Conservation (phyloP, 352 stramenopile species). For the Nothophytophthora sp. region DNA sequence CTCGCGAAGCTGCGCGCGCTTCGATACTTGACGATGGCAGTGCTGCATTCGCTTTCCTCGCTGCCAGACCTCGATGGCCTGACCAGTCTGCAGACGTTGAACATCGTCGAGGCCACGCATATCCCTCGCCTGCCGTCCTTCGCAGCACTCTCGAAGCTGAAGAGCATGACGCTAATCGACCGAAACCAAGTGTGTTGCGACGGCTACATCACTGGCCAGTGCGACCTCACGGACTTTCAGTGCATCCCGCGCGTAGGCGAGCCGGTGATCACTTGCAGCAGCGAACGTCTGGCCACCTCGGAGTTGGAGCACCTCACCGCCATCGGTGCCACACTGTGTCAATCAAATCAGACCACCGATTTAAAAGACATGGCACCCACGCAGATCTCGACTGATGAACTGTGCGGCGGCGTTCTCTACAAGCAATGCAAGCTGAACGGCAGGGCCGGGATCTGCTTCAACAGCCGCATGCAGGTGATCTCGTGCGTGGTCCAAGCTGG, state of each 20-base stretch:
- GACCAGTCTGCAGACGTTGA: constrained; percentile 11
- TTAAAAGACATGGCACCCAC: constrained; percentile 15
- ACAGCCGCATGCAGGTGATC: constrained; percentile 35
- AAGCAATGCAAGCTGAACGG: constrained; percentile 26
- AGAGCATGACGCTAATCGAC: constrained; percentile 14
- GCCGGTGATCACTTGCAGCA: constrained; percentile 20
- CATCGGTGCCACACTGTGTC: constrained; percentile 9
- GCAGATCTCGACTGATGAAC: constrained; percentile 25
- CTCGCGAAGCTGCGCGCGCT: constrained; percentile 26
- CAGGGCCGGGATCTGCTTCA: constrained; percentile 39
- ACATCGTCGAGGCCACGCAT: constrained; percentile 16
- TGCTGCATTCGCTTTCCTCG: constrained; percentile 11
- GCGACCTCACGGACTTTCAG: constrained; percentile 21
- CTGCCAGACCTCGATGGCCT: constrained; percentile 30
- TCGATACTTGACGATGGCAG: constrained; percentile 31
- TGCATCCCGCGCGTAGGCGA: constrained; percentile 25
- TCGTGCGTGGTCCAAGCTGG: constrained; percentile 17
- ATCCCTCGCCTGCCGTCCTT: constrained; percentile 20
- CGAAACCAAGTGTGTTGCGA: constrained; percentile 38
- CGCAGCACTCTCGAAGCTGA: constrained; percentile 8
- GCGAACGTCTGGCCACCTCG: constrained; percentile 9
- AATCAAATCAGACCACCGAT: constrained; percentile 3
- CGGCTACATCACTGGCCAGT: constrained; percentile 25
- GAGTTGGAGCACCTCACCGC: constrained; percentile 3
- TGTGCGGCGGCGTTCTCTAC: constrained; percentile 29